phyloP scores from a whole-genome alignment of 805 yeast species.

The Wickerhamiella alocasiicola region DNA sequence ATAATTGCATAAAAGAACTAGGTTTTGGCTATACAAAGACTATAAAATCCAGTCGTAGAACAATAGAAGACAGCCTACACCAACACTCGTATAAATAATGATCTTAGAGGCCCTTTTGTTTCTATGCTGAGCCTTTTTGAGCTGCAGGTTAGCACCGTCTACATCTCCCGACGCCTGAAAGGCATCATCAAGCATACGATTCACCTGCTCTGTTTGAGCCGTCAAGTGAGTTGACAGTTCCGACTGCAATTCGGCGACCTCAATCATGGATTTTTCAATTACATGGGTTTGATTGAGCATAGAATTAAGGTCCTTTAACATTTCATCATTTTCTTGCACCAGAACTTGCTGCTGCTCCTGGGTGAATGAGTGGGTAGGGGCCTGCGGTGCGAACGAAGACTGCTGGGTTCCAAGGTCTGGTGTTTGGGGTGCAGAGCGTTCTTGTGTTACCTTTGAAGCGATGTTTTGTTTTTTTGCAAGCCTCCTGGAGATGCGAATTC shows the following conservation, averaged over 20 bases:
- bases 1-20: background rate
- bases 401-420: background rate
- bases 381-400: too few species aligned
- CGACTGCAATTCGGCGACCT: slow-evolving; percentile 60
- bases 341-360: slow-evolving; percentile 22
- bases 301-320: slow-evolving; percentile 28
- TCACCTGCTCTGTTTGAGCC: slow-evolving; percentile 59
- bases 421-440: background rate
- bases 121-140: slow-evolving; percentile 53
- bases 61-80: slow-evolving; percentile 44
- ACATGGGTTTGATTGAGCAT: slow-evolving; percentile 28
- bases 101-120: slow-evolving; percentile 50
- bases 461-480: background rate
- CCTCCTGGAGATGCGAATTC: slow-evolving; percentile 6
- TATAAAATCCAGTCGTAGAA: slow-evolving; percentile 30
- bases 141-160: slow-evolving; percentile 54
- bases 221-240: slow-evolving; percentile 64
- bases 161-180: slow-evolving; percentile 55
- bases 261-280: slow-evolving; percentile 35
- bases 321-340: slow-evolving; percentile 27
- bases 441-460: background rate
- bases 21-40: too few species aligned
- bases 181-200: slow-evolving; percentile 50
- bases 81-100: slow-evolving; percentile 42
- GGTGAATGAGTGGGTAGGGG: background rate